These are phyloP conservation scores for Solanum hybrid DNA, from an alignment of 305 asterid species.

Conservation along the genomic window DNA sequence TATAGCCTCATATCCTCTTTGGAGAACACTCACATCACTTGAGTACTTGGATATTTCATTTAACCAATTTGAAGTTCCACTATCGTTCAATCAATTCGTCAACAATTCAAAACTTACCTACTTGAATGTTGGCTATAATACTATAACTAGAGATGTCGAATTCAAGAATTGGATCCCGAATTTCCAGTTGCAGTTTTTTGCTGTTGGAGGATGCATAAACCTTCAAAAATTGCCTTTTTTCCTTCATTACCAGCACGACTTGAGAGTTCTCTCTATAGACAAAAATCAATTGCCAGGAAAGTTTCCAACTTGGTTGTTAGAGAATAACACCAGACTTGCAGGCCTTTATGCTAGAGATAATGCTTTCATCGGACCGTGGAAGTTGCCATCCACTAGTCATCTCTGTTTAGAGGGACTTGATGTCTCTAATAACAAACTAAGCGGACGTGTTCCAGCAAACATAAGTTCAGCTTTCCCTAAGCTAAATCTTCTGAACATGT, in stretches of 20 bases:
- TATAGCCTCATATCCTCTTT: not conserved
- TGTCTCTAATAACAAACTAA: not conserved
- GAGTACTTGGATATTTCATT: not conserved
- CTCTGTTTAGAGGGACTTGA: not conserved
- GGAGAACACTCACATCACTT: not conserved
- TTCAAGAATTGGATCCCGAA: not conserved
- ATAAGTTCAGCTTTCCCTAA: not conserved
- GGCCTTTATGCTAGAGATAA: not conserved
- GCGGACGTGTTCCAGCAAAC: not conserved
- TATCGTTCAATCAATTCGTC: not conserved
- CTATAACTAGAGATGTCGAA: not conserved
- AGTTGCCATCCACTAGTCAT: not conserved
- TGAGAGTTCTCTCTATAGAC: not conserved
- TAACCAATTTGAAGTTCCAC: not conserved
- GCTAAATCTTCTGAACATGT: not conserved
- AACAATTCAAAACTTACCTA: not conserved
- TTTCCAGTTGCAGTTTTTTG: not conserved
- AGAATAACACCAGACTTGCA: slow-evolving; percentile 5
- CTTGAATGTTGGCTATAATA: not conserved
- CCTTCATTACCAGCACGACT: not conserved
- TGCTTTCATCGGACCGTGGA: not conserved
- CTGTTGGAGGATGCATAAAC: not conserved
- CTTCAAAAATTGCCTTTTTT: not conserved
- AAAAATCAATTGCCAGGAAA: not conserved
- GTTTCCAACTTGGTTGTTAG: slow-evolving; percentile 9